These are phyloP conservation scores for Epichloe baconii DNA, from an alignment of 2,329 filamentous ascomycete genomes.

Conservation along the genomic window DNA sequence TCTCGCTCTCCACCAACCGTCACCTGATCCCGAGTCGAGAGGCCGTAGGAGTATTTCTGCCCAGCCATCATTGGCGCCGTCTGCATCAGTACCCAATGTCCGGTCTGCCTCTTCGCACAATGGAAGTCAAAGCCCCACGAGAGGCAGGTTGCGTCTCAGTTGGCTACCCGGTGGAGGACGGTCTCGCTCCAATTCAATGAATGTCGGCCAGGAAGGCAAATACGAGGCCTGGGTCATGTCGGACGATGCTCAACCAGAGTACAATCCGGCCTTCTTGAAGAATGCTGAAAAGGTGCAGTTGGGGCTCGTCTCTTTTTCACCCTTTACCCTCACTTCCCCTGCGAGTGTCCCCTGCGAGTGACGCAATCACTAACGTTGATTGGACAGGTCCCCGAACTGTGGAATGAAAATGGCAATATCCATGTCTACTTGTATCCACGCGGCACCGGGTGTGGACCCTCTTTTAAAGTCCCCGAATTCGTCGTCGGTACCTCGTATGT, in stretches of 20 bases:
- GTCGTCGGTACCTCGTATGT: slow-evolving; percentile 40
- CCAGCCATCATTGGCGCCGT: slow-evolving; percentile 20
- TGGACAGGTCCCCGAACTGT: slow-evolving; percentile 48
- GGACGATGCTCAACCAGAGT: slow-evolving; percentile 38
- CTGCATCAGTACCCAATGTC: slow-evolving; percentile 12
- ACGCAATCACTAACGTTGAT: background rate
- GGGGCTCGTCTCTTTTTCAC: too few relatives aligned
- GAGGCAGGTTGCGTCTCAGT: slow-evolving; percentile 36
- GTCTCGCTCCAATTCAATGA: slow-evolving; percentile 37
- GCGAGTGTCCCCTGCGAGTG: too few relatives aligned
- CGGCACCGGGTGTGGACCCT: slow-evolving; percentile 36
- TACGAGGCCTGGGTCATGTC: slow-evolving; percentile 41
- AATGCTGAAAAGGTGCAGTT: slow-evolving; percentile 40
- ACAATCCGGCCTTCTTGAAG: slow-evolving; percentile 38
- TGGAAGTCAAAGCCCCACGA: slow-evolving; percentile 30
- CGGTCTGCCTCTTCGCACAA: slow-evolving; percentile 14
- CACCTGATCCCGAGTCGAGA: slow-evolving; percentile 24
- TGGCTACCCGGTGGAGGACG: slow-evolving; percentile 38
- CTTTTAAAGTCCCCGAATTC: slow-evolving; percentile 43
- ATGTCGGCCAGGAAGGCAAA: slow-evolving; percentile 12
- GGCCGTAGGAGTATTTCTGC: slow-evolving; percentile 35
- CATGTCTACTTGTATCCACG: slow-evolving; percentile 44
- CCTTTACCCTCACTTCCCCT: too few relatives aligned
- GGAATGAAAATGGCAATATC: slow-evolving; percentile 47
- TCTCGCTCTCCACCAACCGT: slow-evolving; percentile 15